Conservation (phyloP, 768 basidiomycete genomes). For the Hericium rajendrae region DNA sequence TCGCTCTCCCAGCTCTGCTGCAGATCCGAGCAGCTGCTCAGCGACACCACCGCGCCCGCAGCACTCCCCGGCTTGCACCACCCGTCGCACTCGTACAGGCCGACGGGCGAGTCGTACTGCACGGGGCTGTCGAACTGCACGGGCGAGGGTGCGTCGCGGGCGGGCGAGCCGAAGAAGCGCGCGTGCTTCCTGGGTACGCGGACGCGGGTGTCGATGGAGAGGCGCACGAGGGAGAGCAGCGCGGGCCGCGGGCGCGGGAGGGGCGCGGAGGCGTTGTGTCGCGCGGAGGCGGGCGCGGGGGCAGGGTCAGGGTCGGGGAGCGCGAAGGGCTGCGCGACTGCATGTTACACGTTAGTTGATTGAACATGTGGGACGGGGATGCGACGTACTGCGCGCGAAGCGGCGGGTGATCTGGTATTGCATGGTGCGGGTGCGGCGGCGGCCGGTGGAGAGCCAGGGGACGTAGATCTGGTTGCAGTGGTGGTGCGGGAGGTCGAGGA, state of each 20-base stretch:
- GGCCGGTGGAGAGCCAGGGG: constrained; percentile 17
- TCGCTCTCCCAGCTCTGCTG: constrained; percentile 16
- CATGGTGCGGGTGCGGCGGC: constrained; percentile 11
- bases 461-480: constrained; percentile 17
- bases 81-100: too few species aligned
- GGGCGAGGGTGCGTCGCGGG: not conserved
- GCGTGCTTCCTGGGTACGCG: not conserved
- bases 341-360: too few species aligned
- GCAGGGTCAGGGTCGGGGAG: not conserved
- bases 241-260: not conserved
- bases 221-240: not conserved
- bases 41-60: constrained; percentile 2
- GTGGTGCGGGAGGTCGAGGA: constrained; percentile 18
- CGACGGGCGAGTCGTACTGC: too few species aligned
- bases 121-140: too few species aligned
- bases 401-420: constrained; percentile 6
- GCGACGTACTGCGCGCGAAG: not conserved
- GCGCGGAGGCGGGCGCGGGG: not conserved
- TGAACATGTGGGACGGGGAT: too few species aligned
- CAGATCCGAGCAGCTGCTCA: constrained; percentile 17
- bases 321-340: not conserved
- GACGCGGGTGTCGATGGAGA: not conserved
- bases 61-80: too few species aligned
- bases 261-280: not conserved
- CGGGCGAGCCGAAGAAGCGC: not conserved